These are phyloP conservation scores for Pseudotsuga menziesii DNA, from an alignment of 75 land plant species.

Conservation along the genomic window DNA sequence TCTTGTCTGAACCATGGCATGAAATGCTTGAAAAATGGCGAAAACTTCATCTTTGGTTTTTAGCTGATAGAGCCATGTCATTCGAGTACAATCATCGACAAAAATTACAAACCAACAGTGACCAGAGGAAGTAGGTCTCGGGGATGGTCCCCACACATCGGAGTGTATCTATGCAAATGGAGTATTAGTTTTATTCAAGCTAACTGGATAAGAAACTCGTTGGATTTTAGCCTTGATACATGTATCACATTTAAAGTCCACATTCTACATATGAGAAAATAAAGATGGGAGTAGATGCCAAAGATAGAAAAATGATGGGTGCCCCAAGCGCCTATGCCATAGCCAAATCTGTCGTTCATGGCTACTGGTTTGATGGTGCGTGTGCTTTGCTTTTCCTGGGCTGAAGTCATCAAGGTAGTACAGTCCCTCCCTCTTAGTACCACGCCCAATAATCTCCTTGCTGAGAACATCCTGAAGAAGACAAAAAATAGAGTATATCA, in stretches of 20 bases:
- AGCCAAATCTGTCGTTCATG: constrained; percentile 15
- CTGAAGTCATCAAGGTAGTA: constrained; percentile 28
- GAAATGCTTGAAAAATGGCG: constrained; percentile 14
- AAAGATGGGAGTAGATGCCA: constrained; percentile 15
- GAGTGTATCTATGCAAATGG: constrained; percentile 25
- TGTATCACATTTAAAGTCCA: constrained; percentile 19
- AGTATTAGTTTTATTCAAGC: constrained; percentile 14
- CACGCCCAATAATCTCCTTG: constrained; percentile 38
- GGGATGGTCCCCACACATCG: constrained; percentile 30
- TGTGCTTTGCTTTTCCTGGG: constrained; percentile 1
- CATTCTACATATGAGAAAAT: background rate
- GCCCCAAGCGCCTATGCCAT: constrained; percentile 21
- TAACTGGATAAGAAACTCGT: constrained; percentile 5
- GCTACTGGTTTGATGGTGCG: background rate
- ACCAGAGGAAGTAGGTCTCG: background rate
- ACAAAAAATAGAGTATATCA: constrained; percentile 15
- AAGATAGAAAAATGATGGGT: constrained; percentile 21
- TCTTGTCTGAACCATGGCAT: constrained; percentile 8
- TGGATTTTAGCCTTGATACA: constrained; percentile 23
- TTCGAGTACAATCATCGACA: constrained; percentile 34
- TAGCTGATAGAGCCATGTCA: constrained; percentile 25
- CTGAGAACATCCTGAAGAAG: constrained; percentile 27
- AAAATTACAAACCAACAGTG: constrained; percentile 23
- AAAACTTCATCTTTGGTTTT: constrained; percentile 18
- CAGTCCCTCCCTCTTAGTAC: constrained; percentile 31